Evolutionary conservation across 106 monocot species (phyloP), one percentile per base, ranked within the genome.

Genomic region (Acorus gramineus): DNA sequence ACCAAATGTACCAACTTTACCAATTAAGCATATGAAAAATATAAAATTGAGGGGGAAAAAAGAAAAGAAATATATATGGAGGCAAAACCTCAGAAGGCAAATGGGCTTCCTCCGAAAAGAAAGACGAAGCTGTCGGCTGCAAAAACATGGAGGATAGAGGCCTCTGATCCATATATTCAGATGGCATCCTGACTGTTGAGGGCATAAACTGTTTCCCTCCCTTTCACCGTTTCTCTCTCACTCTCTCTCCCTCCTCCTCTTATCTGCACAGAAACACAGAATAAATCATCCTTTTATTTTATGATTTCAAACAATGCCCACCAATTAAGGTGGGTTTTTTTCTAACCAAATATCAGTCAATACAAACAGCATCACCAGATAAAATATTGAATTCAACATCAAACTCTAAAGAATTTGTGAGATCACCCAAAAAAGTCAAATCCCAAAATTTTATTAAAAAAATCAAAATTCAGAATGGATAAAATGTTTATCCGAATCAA

Each of bases 141-240:
- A 54, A 14, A 56, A 14, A 11, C 6, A 80, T 61, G 5, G 55
- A 49, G 6, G 55, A 63, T 4, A 51, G 50, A 46, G 64, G 61
- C 57, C 78, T 67, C 66, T 79, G 73, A 79, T 84, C 84, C 69
- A 79, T 81, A 70, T 73, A 14, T 59, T 78, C 52, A 64, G 76
- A 74, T 65, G 78, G 67, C 81, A 87, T 84, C 67, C 60, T 72
- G 55, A 48, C 62, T 47, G 4, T 11, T 47, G 49, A 50, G 50
- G 49, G 9, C 48, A 7, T 46, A 4, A 61, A 61, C 2, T 47
- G 44, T 61, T 8, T 46, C n/a, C 11, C 0, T 12, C n/a, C 14
- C 5, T 56, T 12, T 52, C 0, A 5, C 56, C 51, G 9, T 7
- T 2, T 10, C 6, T 52, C 2, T 52, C 52, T 52, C 52, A 7